Percentiles rank a stretch among this genome's conserved stretches.
Evolutionary conservation across 129 eudicot species (phyloP).

Genomic region (Saposhnikovia divaricata): DNA sequence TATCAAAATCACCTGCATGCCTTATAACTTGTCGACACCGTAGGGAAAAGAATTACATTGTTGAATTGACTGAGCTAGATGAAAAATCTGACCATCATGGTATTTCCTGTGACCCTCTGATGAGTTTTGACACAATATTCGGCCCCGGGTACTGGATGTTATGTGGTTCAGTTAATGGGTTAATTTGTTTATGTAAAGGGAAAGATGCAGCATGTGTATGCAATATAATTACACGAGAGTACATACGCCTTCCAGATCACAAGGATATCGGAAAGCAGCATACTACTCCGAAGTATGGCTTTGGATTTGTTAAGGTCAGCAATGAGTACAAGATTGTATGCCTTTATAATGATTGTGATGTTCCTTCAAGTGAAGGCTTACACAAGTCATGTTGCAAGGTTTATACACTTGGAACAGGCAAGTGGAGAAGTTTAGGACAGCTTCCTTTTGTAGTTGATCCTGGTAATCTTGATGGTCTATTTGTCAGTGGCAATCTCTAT

Average conservation of each 20-base stretch:
- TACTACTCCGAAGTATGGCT: neutral
- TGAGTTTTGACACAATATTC: too few species aligned
- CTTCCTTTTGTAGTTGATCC: neutral
- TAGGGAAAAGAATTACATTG: too few species aligned
- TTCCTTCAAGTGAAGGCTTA: neutral
- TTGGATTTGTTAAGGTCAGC: conserved; percentile 12
- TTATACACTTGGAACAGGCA: conserved; percentile 36
- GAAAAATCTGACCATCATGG: neutral
- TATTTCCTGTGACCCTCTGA: too few species aligned
- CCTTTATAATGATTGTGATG: neutral
- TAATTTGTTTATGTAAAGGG: neutral
- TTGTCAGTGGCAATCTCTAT: neutral
- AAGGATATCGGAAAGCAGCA: neutral
- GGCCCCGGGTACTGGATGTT: too few species aligned
- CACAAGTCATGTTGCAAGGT: conserved; percentile 19
- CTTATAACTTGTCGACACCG: neutral
- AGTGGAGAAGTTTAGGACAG: conserved; percentile 31
- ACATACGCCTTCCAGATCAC: neutral
- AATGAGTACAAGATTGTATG: conserved; percentile 18
- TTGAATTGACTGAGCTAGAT: neutral
- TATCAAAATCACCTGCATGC: neutral
- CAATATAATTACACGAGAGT: neutral
- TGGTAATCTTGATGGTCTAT: neutral
- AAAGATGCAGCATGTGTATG: too few species aligned
- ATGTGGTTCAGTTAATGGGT: neutral